Percentiles rank a stretch among this genome's conserved stretches.
phyloP scores from a whole-genome alignment of 192 early-diverging fungal genomes.

The Coemansia aciculifera region DNA sequence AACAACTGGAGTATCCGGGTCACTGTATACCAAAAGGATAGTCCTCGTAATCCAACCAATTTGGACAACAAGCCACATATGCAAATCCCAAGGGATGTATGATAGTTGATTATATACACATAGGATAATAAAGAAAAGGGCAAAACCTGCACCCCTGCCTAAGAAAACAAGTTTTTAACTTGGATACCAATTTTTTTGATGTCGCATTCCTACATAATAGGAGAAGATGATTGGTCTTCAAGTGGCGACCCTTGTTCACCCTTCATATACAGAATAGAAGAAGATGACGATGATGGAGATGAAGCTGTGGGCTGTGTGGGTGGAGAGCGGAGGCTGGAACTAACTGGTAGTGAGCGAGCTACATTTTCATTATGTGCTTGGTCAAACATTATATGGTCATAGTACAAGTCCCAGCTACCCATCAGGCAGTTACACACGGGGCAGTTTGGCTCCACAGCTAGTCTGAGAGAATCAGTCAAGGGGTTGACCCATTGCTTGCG shows the following conservation, averaged over 20 bases:
- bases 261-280: neutral
- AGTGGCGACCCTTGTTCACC: neutral
- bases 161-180: neutral
- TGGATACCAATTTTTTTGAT: neutral
- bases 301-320: neutral
- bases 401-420: constrained; percentile 45
- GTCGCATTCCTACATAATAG: neutral
- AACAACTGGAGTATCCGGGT: too few species aligned
- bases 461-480: constrained; percentile 8
- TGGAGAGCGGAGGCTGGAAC: constrained; percentile 2
- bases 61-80: too few species aligned
- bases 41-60: too few species aligned
- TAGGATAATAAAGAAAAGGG: neutral
- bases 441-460: constrained; percentile 32
- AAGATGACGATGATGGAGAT: neutral
- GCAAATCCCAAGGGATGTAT: neutral
- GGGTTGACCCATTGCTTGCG: constrained; percentile 18
- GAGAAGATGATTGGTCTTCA: neutral
- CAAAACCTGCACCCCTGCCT: neutral
- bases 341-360: neutral
- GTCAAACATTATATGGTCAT: constrained; percentile 48
- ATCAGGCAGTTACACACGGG: constrained; percentile 27
- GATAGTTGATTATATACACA: neutral
- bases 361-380: constrained; percentile 22
- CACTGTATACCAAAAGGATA: neutral